Evolutionary conservation across 2,329 filamentous ascomycete species (phyloP), one percentile per base, ranked within the genome.

Genomic region (Orbilia oligospora): DNA sequence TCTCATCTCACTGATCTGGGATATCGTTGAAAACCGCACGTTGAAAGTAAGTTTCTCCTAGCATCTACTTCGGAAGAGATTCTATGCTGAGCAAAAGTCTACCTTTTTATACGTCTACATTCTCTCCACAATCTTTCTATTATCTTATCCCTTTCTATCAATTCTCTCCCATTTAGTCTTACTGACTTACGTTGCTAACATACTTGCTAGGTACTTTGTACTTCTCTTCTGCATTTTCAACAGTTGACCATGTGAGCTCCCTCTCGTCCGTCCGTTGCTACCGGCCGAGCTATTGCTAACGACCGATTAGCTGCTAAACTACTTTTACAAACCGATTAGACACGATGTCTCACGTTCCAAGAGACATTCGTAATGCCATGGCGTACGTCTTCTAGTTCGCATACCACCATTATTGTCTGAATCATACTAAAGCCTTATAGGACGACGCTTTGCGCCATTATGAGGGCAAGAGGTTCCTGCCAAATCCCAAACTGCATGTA

Each of bases 291-390:
- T 14, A 10, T 18, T 48, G 12, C 46, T 65, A 49, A 49, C 16
- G 33, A 20, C 10, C 2, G 18, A 12, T 24, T 20, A 49, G 24
- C 9, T 1, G 27, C 61, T 65, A 36, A 51, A n/a, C n/a, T 24
- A 2, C 20, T 44, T 1, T 20, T 6, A 22, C 10, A 3, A 27
- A 27, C 18, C 10, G 3, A n/a, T 44, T 10, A 20, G 30, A 48
- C 30, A 49, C 14, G 24, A 69, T 30, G 44, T 16, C 12, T 18
- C 20, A 63, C 4, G 38, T 76, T 22, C 72, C 72, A 8, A 36
- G 18, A 44, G 72, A 76, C 24, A 76, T 76, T 33, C 67, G 27
- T 27, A 30, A 16, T 18, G 72, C 56, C 22, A 76, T 76, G 72
- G 38, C 56, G 72, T 76, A 66, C 53, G 66, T 46, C 27, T 18